A percentile compares a stretch with the other conserved stretches of the same genome.
Conservation (phyloP, 805 yeast genomes). For the Millerago galiae region DNA sequence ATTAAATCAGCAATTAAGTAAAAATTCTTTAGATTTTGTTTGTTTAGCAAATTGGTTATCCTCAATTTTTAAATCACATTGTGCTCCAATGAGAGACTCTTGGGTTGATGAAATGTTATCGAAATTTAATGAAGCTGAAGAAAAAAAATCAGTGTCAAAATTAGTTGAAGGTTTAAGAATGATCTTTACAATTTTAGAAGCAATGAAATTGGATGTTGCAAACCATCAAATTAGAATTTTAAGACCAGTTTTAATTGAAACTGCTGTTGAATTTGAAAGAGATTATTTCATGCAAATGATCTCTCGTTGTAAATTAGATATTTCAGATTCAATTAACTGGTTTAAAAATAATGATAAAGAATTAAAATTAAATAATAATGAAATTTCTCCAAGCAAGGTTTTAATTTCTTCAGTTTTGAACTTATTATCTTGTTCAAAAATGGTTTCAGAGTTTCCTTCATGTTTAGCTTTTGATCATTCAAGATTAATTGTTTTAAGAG, state of each 20-base stretch:
- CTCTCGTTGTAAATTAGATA: conserved; percentile 27
- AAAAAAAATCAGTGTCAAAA: conserved; percentile 27
- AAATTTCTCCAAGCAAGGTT: conserved; percentile 30
- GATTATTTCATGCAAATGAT: conserved; percentile 77
- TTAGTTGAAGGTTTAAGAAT: conserved; percentile 73
- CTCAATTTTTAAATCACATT: conserved; percentile 73
- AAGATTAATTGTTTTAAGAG: conserved; percentile 66
- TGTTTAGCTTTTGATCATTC: conserved; percentile 82
- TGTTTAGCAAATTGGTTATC: conserved; percentile 70
- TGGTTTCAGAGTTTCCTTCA: conserved; percentile 78
- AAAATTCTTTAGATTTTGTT: conserved; percentile 67
- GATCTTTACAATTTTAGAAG: conserved; percentile 79
- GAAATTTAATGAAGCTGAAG: conserved; percentile 32
- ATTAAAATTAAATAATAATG: conserved; percentile 8
- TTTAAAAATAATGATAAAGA: conserved; percentile 12
- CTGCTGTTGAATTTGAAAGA: conserved; percentile 83
- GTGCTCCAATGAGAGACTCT: conserved; percentile 92
- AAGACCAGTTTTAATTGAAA: conserved; percentile 77
- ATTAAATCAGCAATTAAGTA: conserved; percentile 65
- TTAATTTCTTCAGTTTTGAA: conserved; percentile 47
- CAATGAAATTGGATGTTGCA: conserved; percentile 93
- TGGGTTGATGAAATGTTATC: conserved; percentile 80
- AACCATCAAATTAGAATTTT: conserved; percentile 86
- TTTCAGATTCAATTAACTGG: conserved; percentile 25
- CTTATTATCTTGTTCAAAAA: conserved; percentile 68